Conservation (phyloP, 306 rosid species). For the Datisca glomerata region DNA sequence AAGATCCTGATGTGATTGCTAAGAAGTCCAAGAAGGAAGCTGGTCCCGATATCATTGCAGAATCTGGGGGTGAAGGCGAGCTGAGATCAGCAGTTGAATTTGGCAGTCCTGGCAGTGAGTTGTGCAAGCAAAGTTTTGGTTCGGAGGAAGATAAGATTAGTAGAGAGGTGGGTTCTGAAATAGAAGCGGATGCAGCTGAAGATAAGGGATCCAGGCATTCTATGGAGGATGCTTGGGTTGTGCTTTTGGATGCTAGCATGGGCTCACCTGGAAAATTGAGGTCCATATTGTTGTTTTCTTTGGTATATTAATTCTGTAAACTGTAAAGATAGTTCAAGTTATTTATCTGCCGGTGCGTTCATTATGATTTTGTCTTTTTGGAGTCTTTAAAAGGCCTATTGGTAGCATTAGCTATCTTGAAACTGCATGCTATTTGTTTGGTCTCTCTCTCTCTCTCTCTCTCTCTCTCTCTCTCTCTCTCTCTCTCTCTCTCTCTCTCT, state of each 20-base stretch:
- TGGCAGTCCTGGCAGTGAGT: slow-evolving; percentile 1
- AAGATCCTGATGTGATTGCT: background rate
- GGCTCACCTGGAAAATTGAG: slow-evolving; percentile 58
- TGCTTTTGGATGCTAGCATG: slow-evolving; percentile 46
- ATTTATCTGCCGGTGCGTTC: too few species aligned
- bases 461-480: too few species aligned
- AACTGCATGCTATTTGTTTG: too few species aligned
- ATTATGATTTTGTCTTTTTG: too few species aligned
- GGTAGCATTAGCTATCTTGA: too few species aligned
- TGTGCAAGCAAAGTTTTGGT: background rate
- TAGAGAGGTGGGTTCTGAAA: slow-evolving; percentile 29
- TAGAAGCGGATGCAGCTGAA: slow-evolving; percentile 74
- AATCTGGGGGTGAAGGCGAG: slow-evolving; percentile 1
- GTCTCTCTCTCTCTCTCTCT: too few species aligned
- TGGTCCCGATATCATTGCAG: background rate
- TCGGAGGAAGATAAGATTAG: slow-evolving; percentile 1
- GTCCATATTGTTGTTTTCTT: slow-evolving; percentile 16
- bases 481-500: too few species aligned
- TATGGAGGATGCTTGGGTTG: slow-evolving; percentile 80
- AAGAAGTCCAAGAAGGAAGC: slow-evolving; percentile 33
- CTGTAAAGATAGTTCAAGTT: too few species aligned
- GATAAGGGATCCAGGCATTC: slow-evolving; percentile 75
- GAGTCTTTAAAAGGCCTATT: too few species aligned
- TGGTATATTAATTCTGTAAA: too few species aligned
- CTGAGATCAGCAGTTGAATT: slow-evolving; percentile 5